Evolutionary conservation across 331 rosid species (phyloP), one percentile per base, ranked within the genome.

Genomic region (Arachis monticola): DNA sequence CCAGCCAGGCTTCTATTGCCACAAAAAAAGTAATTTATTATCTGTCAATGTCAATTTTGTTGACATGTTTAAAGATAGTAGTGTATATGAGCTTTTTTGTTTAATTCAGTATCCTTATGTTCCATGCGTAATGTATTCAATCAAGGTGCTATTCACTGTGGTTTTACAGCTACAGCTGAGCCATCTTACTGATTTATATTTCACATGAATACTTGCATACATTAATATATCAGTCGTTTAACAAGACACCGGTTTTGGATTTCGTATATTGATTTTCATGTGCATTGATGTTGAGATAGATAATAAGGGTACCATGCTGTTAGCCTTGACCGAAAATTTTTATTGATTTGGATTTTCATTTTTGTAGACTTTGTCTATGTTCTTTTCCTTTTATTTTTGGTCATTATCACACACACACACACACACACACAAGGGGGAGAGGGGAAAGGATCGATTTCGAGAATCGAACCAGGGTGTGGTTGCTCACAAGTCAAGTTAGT

Each of bases 41-140:
- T 7, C 12, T 59, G 35, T 58, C 38, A 70, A 63, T 51, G 17
- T 51, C 67, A 12, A 48, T 59, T 57, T n/a, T 46, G 30, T 46
- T 46, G 38, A 41, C 66, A 44, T 74, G 41, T 75, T 60, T 46
- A 57, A 45, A 57, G 45, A 59, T 14, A 58, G 60, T 59, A 42
- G 50, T 10, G 67, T 32, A 22, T 22, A 31, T 57, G 40, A 74
- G 48, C 40, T 48, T 70, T 61, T 64, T 52, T 79, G 41, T n/a
- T 32, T 30, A 42, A 11, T 42, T 46, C 50, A 32, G 5, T 8
- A 35, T 75, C 56, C 56, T 50, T 70, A 42, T 10, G 65, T 31
- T 78, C 57, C 45, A 10, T 64, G 63, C 13, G 30, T 69, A 63
- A 2, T 69, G 71, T 69, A 69, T 59, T 58, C 35, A 17, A 75